These are phyloP conservation scores for Ophiostoma ips DNA, from an alignment of 2,329 filamentous ascomycete genomes.

Conservation along the genomic window DNA sequence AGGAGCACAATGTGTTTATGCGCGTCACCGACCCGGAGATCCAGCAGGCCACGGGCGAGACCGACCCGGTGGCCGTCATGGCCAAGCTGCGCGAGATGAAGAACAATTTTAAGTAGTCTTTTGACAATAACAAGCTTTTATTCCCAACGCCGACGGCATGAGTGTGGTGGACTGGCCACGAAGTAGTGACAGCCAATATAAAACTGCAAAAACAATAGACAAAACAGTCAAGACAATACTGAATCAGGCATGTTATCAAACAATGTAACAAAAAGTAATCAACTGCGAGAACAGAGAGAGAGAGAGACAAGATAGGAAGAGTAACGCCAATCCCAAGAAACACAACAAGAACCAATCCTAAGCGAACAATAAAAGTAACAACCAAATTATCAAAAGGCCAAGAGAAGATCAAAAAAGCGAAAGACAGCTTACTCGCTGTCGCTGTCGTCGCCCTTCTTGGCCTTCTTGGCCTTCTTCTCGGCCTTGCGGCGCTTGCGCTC, in stretches of 20 bases:
- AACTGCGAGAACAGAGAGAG: background rate
- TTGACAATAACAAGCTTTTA: background rate
- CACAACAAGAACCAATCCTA: background rate
- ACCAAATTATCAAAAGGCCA: background rate
- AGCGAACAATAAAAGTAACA: background rate
- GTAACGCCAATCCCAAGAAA: background rate
- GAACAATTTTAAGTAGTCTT: conserved; percentile 36
- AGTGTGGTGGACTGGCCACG: no score
- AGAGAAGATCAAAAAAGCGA: background rate
- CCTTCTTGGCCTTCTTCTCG: conserved; percentile 20
- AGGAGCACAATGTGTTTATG: conserved; percentile 98
- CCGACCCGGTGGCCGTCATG: conserved; percentile 73
- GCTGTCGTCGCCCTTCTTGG: conserved; percentile 14
- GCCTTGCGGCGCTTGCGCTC: conserved; percentile 21
- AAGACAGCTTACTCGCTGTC: conserved; percentile 12
- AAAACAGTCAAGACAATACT: background rate
- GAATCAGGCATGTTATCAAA: background rate
- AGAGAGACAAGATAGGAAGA: background rate
- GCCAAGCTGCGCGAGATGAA: conserved; percentile 78
- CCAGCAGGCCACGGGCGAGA: conserved; percentile 71
- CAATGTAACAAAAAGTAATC: no score
- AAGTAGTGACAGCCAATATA: no score
- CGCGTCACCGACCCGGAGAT: conserved; percentile 64
- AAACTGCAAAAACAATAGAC: no score
- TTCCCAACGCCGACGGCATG: conserved; percentile 1